Evolutionary conservation across 2,329 filamentous ascomycete species (phyloP).

Genomic region (Coleophoma eucalyptorum): DNA sequence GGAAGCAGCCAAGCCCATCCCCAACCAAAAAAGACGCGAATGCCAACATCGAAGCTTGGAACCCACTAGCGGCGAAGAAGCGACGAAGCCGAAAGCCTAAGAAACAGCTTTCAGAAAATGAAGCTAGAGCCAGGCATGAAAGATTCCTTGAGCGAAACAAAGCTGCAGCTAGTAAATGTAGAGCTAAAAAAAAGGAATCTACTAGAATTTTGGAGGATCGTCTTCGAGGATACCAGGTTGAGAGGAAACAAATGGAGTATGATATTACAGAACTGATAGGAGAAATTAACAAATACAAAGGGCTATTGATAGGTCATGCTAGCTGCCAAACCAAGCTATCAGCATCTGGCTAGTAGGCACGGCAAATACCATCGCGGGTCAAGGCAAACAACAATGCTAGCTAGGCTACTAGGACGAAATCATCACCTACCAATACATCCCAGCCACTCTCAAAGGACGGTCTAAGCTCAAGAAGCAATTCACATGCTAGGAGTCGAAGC

Average conservation of each 20-base stretch:
- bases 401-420: no score
- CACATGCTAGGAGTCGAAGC: no score
- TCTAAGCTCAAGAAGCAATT: no score
- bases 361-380: not conserved
- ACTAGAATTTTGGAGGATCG: constrained; percentile 12
- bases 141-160: constrained; percentile 65
- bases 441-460: no score
- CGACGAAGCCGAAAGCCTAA: not conserved
- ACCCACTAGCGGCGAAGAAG: not conserved
- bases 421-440: no score
- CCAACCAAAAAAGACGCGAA: no score
- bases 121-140: not conserved
- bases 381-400: no score
- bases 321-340: not conserved
- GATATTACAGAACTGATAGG: not conserved
- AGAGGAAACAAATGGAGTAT: not conserved
- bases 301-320: not conserved
- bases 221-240: not conserved
- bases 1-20: no score
- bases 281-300: not conserved
- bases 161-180: constrained; percentile 69
- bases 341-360: not conserved
- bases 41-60: not conserved
- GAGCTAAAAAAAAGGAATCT: constrained; percentile 57
- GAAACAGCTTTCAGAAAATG: constrained; percentile 1